Conservation (phyloP, 306 rosid genomes). For the Cucurbita argyrosperma region DNA sequence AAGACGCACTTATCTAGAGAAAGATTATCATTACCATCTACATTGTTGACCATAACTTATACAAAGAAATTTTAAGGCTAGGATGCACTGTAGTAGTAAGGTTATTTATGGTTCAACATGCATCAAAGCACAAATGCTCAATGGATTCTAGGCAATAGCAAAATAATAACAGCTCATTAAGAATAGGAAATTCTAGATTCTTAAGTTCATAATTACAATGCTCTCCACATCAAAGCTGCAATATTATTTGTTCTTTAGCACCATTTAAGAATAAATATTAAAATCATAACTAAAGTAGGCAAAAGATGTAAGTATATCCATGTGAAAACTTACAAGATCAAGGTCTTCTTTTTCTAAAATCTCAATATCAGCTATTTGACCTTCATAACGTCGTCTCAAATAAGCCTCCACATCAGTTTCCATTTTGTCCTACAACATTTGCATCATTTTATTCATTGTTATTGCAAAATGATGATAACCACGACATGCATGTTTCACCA, state of each 20-base stretch:
- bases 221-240: not conserved
- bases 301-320: conserved; percentile 3
- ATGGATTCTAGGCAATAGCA: not conserved
- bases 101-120: not conserved
- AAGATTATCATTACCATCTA: not conserved
- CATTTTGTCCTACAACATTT: conserved; percentile 46
- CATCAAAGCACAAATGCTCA: not conserved
- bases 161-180: not conserved
- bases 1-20: not conserved
- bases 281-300: not conserved
- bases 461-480: not conserved
- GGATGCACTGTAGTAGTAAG: not conserved
- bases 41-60: not conserved
- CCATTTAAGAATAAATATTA: not conserved
- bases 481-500: not conserved
- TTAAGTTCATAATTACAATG: not conserved
- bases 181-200: not conserved
- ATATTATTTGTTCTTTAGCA: not conserved
- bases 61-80: not conserved
- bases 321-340: conserved; percentile 64
- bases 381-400: conserved; percentile 67
- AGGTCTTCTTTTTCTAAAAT: conserved; percentile 77
- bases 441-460: conserved; percentile 10
- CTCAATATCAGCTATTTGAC: conserved; percentile 72
- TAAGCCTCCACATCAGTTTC: conserved; percentile 79